Percentiles rank a stretch among this genome's conserved stretches.
These are phyloP conservation scores for Arctostaphylos glauca DNA, from an alignment of 148 eudicot species.

Conservation along the genomic window DNA sequence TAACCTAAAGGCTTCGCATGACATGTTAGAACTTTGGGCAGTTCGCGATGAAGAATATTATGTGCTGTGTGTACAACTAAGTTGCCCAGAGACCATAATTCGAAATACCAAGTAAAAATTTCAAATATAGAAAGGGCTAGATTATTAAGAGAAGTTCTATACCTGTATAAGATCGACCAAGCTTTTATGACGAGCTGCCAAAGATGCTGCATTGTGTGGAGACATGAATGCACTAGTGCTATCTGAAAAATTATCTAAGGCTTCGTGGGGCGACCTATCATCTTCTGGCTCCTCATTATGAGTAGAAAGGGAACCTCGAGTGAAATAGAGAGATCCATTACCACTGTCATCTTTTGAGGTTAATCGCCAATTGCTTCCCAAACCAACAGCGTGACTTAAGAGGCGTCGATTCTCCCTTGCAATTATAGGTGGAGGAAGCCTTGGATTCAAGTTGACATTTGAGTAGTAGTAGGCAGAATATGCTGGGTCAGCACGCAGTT, in stretches of 20 bases:
- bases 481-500: slow-evolving; percentile 44
- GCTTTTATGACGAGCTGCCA: slow-evolving; percentile 37
- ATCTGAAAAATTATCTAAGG: slow-evolving; percentile 40
- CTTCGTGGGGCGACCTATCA: slow-evolving; percentile 54
- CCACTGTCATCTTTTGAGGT: slow-evolving; percentile 53
- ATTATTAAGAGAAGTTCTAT: slow-evolving; percentile 9
- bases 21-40: background rate
- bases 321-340: slow-evolving; percentile 36
- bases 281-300: slow-evolving; percentile 86
- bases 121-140: background rate
- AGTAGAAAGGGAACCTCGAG: slow-evolving; percentile 62
- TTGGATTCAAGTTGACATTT: slow-evolving; percentile 43
- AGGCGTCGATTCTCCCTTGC: slow-evolving; percentile 36
- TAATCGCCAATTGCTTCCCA: slow-evolving; percentile 40
- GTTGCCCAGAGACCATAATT: background rate
- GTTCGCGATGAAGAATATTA: background rate
- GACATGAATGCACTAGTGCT: slow-evolving; percentile 28
- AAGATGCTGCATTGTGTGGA: slow-evolving; percentile 33
- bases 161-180: slow-evolving; percentile 55
- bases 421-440: slow-evolving; percentile 44
- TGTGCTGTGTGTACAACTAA: background rate
- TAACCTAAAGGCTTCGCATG: background rate
- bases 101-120: background rate
- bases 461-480: slow-evolving; percentile 37
- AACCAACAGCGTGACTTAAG: slow-evolving; percentile 15